Conservation (phyloP, 306 rosid species). For the Cicer cuneatum region DNA sequence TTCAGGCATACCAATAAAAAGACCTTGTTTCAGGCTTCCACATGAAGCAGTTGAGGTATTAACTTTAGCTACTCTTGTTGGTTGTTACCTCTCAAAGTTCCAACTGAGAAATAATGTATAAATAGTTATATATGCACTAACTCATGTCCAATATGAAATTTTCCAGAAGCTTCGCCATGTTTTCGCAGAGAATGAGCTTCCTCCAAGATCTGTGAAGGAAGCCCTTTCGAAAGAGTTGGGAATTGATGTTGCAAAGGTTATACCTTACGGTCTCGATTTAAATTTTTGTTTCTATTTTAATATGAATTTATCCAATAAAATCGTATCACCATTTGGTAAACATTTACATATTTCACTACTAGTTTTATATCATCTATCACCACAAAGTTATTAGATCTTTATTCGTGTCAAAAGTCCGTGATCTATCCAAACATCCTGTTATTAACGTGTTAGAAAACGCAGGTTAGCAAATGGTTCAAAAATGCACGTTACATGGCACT, state of each 20-base stretch:
- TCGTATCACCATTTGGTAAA: background rate
- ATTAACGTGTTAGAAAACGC: slow-evolving; percentile 46
- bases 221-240: slow-evolving; percentile 82
- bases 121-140: slow-evolving; percentile 16
- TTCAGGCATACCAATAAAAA: slow-evolving; percentile 51
- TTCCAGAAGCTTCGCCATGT: slow-evolving; percentile 84
- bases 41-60: slow-evolving; percentile 77
- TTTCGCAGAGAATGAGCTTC: slow-evolving; percentile 83
- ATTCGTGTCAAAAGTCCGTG: slow-evolving; percentile 3
- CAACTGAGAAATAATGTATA: slow-evolving; percentile 2
- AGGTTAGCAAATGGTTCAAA: slow-evolving; percentile 99
- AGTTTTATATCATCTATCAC: slow-evolving; percentile 22
- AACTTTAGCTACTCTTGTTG: slow-evolving; percentile 34
- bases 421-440: slow-evolving; percentile 32
- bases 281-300: slow-evolving; percentile 27
- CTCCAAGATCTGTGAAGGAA: slow-evolving; percentile 75
- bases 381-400: slow-evolving; percentile 9
- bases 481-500: slow-evolving; percentile 90
- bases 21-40: slow-evolving; percentile 78
- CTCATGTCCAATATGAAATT: slow-evolving; percentile 38
- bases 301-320: slow-evolving; percentile 1
- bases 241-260: slow-evolving; percentile 82
- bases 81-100: slow-evolving; percentile 18
- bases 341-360: slow-evolving; percentile 21
- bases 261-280: slow-evolving; percentile 13